These are phyloP conservation scores for Eucalyptus virginea DNA, from an alignment of 345 rosid species.

Conservation along the genomic window DNA sequence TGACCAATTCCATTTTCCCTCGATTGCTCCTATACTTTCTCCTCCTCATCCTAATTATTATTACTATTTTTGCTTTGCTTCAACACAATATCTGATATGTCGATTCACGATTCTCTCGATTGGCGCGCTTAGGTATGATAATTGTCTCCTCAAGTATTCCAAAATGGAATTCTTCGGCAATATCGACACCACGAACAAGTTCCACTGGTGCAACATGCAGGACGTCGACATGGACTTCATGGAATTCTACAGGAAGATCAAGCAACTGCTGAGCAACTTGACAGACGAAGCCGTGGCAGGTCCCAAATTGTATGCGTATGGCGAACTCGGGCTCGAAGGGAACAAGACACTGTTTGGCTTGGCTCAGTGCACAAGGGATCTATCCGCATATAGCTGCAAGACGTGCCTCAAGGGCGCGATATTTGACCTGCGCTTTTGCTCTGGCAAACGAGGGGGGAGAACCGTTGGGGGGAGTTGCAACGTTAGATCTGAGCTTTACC, in stretches of 20 bases:
- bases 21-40: background rate
- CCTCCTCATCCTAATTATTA: background rate
- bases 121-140: background rate
- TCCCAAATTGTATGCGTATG: conserved; percentile 5
- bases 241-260: background rate
- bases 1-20: background rate
- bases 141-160: conserved; percentile 24
- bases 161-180: conserved; percentile 21
- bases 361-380: conserved; percentile 32
- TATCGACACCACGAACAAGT: conserved; percentile 19
- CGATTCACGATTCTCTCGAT: background rate
- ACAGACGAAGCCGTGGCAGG: background rate
- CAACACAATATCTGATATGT: background rate
- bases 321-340: background rate
- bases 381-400: conserved; percentile 8
- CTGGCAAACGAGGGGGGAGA: conserved; percentile 30
- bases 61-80: background rate
- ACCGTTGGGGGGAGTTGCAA: conserved; percentile 33
- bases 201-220: conserved; percentile 9
- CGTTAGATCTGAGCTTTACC: conserved; percentile 29
- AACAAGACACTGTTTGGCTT: conserved; percentile 11
- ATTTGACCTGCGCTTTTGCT: conserved; percentile 21
- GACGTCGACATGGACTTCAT: background rate
- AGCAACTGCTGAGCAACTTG: conserved; percentile 5
- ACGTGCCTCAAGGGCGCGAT: conserved; percentile 23